A percentile compares a stretch with the other conserved stretches of the same genome.
Conservation (phyloP, 352 stramenopile species). For the Globisporangium cylindrosporum region DNA sequence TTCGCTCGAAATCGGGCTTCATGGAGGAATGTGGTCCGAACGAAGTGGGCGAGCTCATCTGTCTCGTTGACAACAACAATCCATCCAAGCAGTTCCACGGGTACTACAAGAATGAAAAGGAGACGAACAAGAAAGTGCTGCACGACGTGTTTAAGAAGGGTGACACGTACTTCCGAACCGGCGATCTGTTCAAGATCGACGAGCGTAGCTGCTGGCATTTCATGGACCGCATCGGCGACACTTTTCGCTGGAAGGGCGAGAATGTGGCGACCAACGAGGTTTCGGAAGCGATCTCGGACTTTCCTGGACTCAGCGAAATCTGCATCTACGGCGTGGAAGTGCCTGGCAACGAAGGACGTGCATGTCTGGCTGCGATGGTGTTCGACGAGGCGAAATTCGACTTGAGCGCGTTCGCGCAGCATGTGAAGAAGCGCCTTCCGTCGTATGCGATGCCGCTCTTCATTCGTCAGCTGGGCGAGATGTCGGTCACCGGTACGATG, state of each 20-base stretch:
- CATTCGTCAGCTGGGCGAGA: slow-evolving; percentile 64
- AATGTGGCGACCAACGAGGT: slow-evolving; percentile 92
- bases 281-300: slow-evolving; percentile 69
- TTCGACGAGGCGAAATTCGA: slow-evolving; percentile 63
- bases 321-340: slow-evolving; percentile 78
- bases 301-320: slow-evolving; percentile 72
- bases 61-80: slow-evolving; percentile 44
- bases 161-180: slow-evolving; percentile 90
- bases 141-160: slow-evolving; percentile 74
- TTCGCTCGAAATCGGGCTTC: slow-evolving; percentile 48
- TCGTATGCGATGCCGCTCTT: slow-evolving; percentile 86
- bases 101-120: slow-evolving; percentile 79
- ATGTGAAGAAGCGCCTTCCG: slow-evolving; percentile 44
- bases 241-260: slow-evolving; percentile 93
- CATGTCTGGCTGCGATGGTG: slow-evolving; percentile 84
- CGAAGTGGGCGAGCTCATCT: slow-evolving; percentile 79
- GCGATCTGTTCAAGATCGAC: slow-evolving; percentile 88
- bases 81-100: slow-evolving; percentile 76
- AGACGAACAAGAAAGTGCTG: slow-evolving; percentile 86
- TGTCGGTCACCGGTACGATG: slow-evolving; percentile 88
- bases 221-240: slow-evolving; percentile 90
- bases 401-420: slow-evolving; percentile 46
- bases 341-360: slow-evolving; percentile 72
- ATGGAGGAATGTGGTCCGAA: slow-evolving; percentile 45
- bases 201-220: slow-evolving; percentile 81